Evolutionary conservation across 257 asterid species (phyloP), one percentile per base, ranked within the genome.

Genomic region (Jacaranda copaia): DNA sequence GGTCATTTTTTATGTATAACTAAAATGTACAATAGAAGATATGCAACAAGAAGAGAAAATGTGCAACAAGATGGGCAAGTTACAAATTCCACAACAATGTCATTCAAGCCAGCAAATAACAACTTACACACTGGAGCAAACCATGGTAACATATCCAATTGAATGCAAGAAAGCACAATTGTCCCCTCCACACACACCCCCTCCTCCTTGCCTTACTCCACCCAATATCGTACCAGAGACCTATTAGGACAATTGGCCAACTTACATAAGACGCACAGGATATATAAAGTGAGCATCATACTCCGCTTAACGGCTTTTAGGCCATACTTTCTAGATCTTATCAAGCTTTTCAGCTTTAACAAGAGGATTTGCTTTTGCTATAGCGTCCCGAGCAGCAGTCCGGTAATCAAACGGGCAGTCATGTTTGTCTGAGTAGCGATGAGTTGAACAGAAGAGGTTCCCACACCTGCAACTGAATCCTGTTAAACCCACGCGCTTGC

Each of bases 381-480:
- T 88, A 18, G 93, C 88, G 58, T 86, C 85, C 70, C 72, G 85
- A 32, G 71, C 90, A 48, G 88, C 89, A 43, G 80, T 73, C 82
- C 72, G 85, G 78, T 88, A 88, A 66, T 88, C 92, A 75, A 77
- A 88, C 42, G 73, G 78, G 77, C 92, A 88, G 52, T 84, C 81
- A 40, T 88, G 92, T 59, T 88, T 84, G 84, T 84, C 90, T 4
- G 90, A 84, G 59, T 86, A 86, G 6, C 90, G 88, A 61, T 88
- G 93, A 46, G 38, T 74, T 3, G 89, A 86, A 49, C 93, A 88
- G 82, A 83, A 86, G 79, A 84, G 85, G 72, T 88, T 70, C 9
- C 88, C 93, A n/a, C 93, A 88, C 82, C 79, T 88, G 51, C 92
- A 88, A 49, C 45, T 72, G 82, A 88, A 88, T 10, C 90, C 90